phyloP scores from a whole-genome alignment of 2,329 filamentous ascomycete species.

The Conoideocrella luteorostrata region DNA sequence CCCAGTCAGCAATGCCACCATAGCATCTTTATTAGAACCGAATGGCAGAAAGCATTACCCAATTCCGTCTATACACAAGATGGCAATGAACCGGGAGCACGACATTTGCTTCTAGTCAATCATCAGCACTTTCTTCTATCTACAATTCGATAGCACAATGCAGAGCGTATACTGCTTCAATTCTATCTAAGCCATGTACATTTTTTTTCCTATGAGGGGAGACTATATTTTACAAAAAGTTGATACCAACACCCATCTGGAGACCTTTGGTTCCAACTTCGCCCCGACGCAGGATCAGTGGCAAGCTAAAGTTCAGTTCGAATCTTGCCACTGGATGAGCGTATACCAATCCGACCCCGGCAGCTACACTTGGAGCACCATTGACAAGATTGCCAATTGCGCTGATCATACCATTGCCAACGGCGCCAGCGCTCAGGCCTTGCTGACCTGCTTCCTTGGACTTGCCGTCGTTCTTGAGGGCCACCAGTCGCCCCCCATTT shows the following conservation, averaged over 20 bases:
- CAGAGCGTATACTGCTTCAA: too few species aligned
- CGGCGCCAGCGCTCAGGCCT: constrained; percentile 34
- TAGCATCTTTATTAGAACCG: too few species aligned
- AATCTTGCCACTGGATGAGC: constrained; percentile 90
- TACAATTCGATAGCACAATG: too few species aligned
- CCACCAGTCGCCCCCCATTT: constrained; percentile 80
- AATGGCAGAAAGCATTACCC: too few species aligned
- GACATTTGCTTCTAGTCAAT: too few species aligned
- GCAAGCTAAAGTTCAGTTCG: constrained; percentile 91
- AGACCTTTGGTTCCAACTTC: constrained; percentile 88
- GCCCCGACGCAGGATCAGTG: constrained; percentile 71
- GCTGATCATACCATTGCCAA: constrained; percentile 45
- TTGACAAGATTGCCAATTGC: constrained; percentile 66
- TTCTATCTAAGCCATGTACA: neutral
- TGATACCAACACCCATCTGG: constrained; percentile 93
- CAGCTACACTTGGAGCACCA: constrained; percentile 76
- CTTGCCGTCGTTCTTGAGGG: constrained; percentile 56
- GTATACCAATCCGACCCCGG: constrained; percentile 87
- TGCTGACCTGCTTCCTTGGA: constrained; percentile 30
- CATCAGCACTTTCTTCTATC: too few species aligned
- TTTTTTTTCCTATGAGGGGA: neutral
- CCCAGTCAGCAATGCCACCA: too few species aligned
- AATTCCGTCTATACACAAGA: too few species aligned
- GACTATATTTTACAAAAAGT: constrained; percentile 63
- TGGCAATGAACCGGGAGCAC: too few species aligned